Base-by-base conservation (phyloP, 2,329 filamentous ascomycete genomes). In the Trichoderma afroharzianum region DNA sequence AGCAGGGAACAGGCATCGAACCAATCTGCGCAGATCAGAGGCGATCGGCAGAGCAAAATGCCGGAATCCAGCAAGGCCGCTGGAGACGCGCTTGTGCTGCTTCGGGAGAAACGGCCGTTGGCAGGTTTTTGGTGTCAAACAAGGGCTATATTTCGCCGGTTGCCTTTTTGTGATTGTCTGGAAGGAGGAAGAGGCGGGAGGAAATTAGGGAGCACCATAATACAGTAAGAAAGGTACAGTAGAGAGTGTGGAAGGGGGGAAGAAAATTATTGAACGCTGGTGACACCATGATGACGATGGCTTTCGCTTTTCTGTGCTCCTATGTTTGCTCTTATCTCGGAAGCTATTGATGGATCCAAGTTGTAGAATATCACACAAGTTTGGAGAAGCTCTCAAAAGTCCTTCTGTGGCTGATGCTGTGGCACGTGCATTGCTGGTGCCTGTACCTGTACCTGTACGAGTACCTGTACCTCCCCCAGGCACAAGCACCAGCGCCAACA, bases 31-130 rank as follows among this genome's bases (percentile, higher is more conserved):
- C 61, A 58, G 61, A 71, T 71, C 61, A 58, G 33, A 24, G 14
- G 61, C 26, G 68, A 71, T 71, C 68, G 47, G 53, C 68, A 69
- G 24, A 21, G 50, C 47, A 9, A 21, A 64, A 32, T 63, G 61
- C 63, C 47, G 62, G 62, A 64, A 64, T 12, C 47, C 21, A 66
- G n/a, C 50, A 62, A 68, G 26, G 68, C 30, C 30, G 58, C 63
- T 71, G 50, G 47, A 50, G 33, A 11, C 12, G 32, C 33, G 58
- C 43, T 70, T 63, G 32, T 39, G 53, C 68, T 64, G 61, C 61
- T 66, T 71, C 21, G 18, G 68, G 68, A 47, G 53, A 71, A 66
- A 59, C n/a, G 61, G 61, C 68, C 68, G 68, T 47, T 57, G 43
- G 61, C 28, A 43, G 47, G 47, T 26, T 47, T 32, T 50, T 64